Percentiles rank a stretch among this genome's conserved stretches.
phyloP scores from a whole-genome alignment of 768 basidiomycete genomes.

The Rhizopogon salebrosus region DNA sequence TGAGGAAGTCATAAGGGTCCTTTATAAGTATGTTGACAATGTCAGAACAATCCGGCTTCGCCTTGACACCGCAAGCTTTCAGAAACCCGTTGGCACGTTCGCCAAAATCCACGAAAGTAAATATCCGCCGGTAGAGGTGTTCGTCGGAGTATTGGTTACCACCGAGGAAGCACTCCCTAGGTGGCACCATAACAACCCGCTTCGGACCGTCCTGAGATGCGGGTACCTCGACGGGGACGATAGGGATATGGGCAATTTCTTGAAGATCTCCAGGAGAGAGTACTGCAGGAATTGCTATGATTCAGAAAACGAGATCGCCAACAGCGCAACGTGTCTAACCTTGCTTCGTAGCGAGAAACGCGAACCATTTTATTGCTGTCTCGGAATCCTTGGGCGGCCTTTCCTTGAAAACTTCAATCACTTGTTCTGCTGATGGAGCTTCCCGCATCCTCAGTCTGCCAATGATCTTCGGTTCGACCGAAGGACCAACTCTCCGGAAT shows the following conservation, averaged over 20 bases:
- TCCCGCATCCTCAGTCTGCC: slow-evolving; percentile 58
- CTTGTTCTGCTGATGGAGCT: slow-evolving; percentile 52
- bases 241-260: slow-evolving; percentile 44
- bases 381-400: slow-evolving; percentile 44
- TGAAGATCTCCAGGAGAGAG: slow-evolving; percentile 50
- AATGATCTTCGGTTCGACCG: slow-evolving; percentile 39
- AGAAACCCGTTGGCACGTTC: slow-evolving; percentile 72
- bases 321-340: slow-evolving; percentile 27
- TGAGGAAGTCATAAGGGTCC: slow-evolving; percentile 62
- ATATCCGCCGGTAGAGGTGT: slow-evolving; percentile 69
- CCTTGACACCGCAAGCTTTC: slow-evolving; percentile 76
- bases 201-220: slow-evolving; percentile 5
- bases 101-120: slow-evolving; percentile 83
- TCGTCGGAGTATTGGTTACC: slow-evolving; percentile 23
- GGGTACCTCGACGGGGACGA: slow-evolving; percentile 51
- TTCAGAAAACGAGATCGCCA: background rate
- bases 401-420: slow-evolving; percentile 50
- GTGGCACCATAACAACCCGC: slow-evolving; percentile 37
- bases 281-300: slow-evolving; percentile 30
- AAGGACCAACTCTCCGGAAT: slow-evolving; percentile 56
- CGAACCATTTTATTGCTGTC: slow-evolving; percentile 58
- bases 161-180: slow-evolving; percentile 60
- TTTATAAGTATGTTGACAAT: slow-evolving; percentile 59
- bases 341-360: slow-evolving; percentile 51
- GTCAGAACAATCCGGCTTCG: slow-evolving; percentile 77